Evolutionary conservation across 192 early-diverging fungal species (phyloP).

Genomic region (Coemansia sp.): DNA sequence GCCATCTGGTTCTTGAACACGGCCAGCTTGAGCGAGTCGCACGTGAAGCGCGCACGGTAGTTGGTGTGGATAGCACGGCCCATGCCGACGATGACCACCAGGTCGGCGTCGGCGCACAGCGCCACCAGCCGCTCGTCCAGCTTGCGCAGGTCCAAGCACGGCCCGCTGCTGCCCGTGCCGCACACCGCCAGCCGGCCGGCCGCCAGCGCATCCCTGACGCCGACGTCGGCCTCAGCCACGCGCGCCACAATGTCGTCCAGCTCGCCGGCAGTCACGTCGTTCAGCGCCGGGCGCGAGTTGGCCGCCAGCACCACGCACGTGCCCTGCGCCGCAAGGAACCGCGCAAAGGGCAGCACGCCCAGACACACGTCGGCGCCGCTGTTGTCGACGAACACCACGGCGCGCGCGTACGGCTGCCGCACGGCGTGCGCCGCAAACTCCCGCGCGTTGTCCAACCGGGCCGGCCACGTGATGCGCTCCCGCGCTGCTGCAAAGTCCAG

Average conservation of each 20-base stretch:
- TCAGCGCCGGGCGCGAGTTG: slow-evolving; percentile 73
- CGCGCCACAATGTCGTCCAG: slow-evolving; percentile 53
- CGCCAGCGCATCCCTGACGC: slow-evolving; percentile 29
- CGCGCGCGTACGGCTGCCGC: slow-evolving; percentile 50
- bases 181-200: slow-evolving; percentile 52
- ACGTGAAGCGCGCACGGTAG: slow-evolving; percentile 62
- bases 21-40: slow-evolving; percentile 73
- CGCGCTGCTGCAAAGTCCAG: slow-evolving; percentile 60
- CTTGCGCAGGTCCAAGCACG: slow-evolving; percentile 68
- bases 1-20: slow-evolving; percentile 78
- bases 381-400: slow-evolving; percentile 81
- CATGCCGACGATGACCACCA: slow-evolving; percentile 80
- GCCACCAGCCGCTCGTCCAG: slow-evolving; percentile 61
- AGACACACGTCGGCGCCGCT: slow-evolving; percentile 77
- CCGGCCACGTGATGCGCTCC: slow-evolving; percentile 37
- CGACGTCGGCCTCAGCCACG: slow-evolving; percentile 44
- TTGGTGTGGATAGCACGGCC: slow-evolving; percentile 82
- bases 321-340: slow-evolving; percentile 57
- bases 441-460: slow-evolving; percentile 49
- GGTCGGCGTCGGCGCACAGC: slow-evolving; percentile 56
- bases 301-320: slow-evolving; percentile 68
- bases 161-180: slow-evolving; percentile 67
- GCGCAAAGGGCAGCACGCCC: slow-evolving; percentile 74
- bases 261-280: slow-evolving; percentile 74
- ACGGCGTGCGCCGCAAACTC: slow-evolving; percentile 47